Base-by-base conservation (phyloP, 148 eudicot genomes). In the Spergularia bocconei region DNA sequence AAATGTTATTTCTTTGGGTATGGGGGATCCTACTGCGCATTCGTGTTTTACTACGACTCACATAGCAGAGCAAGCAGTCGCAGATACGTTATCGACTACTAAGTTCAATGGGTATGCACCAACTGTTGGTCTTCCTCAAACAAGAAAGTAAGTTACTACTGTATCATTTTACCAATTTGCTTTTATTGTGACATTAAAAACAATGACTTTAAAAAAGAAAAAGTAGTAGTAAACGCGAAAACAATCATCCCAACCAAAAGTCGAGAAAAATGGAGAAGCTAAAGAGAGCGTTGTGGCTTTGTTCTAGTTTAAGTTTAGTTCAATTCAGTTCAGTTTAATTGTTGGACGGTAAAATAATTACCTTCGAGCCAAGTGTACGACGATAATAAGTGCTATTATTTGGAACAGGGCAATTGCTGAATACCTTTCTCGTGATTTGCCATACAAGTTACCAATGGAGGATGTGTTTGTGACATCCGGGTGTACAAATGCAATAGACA, bases 401-500 rank as follows among this genome's bases (percentile, higher is more conserved):
- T 25, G 71, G n/a, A 67, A 82, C 87, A 92, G 99, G 86, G 99
- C 98, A 50, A 86, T 96, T 19, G 87, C 91, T 0, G 91, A 90
- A 38, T 91, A 91, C 81, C 82, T 96, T 15, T 89, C 99, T 6
- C 80, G 75, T 38, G 88, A 91, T 84, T 88, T 96, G 13, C 98
- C 99, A 39, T 85, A 91, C 85, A 84, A 86, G 53, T 68, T 91
- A 39, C 76, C 78, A 8, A 72, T 82, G 4, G 93, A 92, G 4
- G 97, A 92, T 79, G 88, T 90, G 33, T 96, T 86, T 54, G 85
- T 96, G 17, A 92, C 99, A 62, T 79, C 94, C 8, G 99, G 99
- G 14, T 92, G 99, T 81, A 96, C 99, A 38, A 91, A 91, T 75
- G 97, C 99, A 15, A 92, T 96, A 33, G 99, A 96, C 33, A 84